Conservation (phyloP, 371 early-diverging fungal species). For the Catenaria anguillulae region DNA sequence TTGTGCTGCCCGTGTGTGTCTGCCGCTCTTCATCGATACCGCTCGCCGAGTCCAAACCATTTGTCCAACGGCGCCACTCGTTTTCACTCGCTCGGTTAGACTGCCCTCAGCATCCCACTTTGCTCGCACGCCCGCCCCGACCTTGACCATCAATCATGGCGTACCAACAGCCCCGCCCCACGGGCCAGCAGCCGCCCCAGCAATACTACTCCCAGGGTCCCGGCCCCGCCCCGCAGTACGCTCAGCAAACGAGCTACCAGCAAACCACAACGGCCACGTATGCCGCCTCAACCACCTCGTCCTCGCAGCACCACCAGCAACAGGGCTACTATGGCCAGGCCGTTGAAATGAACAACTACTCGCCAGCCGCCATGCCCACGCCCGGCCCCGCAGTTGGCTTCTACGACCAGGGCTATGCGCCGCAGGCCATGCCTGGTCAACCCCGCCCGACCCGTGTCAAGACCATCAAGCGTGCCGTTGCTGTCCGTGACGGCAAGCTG, state of each 20-base stretch:
- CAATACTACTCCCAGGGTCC: not conserved
- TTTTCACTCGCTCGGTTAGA: too few species aligned
- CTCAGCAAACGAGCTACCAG: not conserved
- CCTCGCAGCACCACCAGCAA: not conserved
- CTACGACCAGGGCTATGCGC: not conserved
- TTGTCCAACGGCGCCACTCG: too few species aligned
- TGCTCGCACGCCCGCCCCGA: too few species aligned
- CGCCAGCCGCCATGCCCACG: too few species aligned
- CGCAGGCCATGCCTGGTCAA: not conserved
- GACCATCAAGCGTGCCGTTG: slow-evolving; percentile 3
- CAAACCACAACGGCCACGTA: not conserved
- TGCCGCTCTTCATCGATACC: too few species aligned
- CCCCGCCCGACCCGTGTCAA: not conserved
- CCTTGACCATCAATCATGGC: not conserved
- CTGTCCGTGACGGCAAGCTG: not conserved
- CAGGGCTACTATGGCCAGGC: not conserved
- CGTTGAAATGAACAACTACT: not conserved
- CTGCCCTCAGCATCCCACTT: too few species aligned
- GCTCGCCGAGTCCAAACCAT: too few species aligned
- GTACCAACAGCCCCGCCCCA: not conserved
- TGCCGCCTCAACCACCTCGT: not conserved
- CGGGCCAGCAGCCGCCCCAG: not conserved
- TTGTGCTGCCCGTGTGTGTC: too few species aligned
- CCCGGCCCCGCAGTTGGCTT: not conserved
- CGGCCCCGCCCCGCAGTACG: too few species aligned